phyloP scores from a whole-genome alignment of 1,139 yeast species.

The Taphrina sp. region DNA sequence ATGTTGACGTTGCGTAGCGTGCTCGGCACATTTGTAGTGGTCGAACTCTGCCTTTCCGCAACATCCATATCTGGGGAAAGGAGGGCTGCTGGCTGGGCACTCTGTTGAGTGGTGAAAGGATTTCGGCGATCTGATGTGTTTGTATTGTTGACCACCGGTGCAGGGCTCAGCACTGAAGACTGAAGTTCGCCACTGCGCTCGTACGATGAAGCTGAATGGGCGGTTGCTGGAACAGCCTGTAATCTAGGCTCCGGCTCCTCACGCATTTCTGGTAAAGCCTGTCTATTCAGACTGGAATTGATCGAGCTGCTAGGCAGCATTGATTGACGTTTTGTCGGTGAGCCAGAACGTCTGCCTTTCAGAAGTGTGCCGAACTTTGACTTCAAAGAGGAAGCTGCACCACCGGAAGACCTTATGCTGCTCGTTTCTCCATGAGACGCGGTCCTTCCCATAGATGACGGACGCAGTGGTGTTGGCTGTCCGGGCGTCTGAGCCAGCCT shows the following conservation, averaged over 20 bases:
- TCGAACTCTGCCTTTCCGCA: conserved; percentile 1
- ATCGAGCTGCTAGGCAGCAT: conserved; percentile 7
- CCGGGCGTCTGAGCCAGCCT: background rate
- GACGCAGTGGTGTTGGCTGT: background rate
- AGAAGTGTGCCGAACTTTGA: conserved; percentile 31
- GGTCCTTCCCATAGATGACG: conserved; percentile 10
- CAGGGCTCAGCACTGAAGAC: background rate
- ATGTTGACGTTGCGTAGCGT: conserved; percentile 19
- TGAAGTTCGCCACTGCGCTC: background rate
- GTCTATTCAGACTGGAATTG: background rate
- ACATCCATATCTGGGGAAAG: background rate
- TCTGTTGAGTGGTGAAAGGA: background rate
- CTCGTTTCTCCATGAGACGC: conserved; percentile 18
- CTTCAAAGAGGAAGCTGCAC: conserved; percentile 25
- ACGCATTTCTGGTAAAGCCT: conserved; percentile 9
- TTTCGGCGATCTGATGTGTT: too few relatives aligned
- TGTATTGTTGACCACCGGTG: background rate
- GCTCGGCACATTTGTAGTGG: too few relatives aligned
- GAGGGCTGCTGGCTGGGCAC: background rate
- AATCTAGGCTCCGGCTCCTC: conserved; percentile 8
- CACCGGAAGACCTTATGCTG: conserved; percentile 28
- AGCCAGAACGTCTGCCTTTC: conserved; percentile 7
- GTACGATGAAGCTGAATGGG: background rate
- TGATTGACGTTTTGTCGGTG: conserved; percentile 21
- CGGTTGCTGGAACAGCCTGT: background rate